These are phyloP conservation scores for Penicillium arizonense DNA, from an alignment of 495 filamentous ascomycete species.

Conservation along the genomic window DNA sequence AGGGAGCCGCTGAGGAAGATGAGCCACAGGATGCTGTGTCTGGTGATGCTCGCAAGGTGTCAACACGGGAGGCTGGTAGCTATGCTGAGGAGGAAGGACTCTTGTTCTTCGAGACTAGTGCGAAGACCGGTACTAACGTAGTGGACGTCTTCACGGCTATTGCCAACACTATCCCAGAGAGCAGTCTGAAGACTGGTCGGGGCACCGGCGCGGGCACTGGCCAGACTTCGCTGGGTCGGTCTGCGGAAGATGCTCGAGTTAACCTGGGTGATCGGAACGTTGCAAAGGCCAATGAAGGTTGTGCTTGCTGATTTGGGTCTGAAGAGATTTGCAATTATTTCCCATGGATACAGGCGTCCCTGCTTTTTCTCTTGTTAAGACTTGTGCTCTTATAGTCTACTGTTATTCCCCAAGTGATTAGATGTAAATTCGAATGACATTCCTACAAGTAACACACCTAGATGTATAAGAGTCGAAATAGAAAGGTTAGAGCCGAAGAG, in stretches of 20 bases:
- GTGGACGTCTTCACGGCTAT: conserved; percentile 97
- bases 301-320: conserved; percentile 67
- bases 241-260: conserved; percentile 43
- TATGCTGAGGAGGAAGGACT: conserved; percentile 95
- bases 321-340: conserved; percentile 12
- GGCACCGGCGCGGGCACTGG: conserved; percentile 61
- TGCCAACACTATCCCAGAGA: conserved; percentile 94
- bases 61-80: conserved; percentile 80
- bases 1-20: conserved; percentile 42
- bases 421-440: conserved; percentile 7
- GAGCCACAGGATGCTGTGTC: conserved; percentile 60
- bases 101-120: conserved; percentile 96
- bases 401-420: conserved; percentile 9
- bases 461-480: conserved; percentile 6
- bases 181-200: conserved; percentile 83
- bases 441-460: not conserved
- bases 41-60: conserved; percentile 83
- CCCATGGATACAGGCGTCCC: conserved; percentile 23
- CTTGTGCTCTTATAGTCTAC: conserved; percentile 11
- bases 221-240: conserved; percentile 40
- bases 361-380: conserved; percentile 10
- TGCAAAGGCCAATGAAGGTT: conserved; percentile 79
- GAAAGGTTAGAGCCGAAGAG: not conserved
- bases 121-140: conserved; percentile 93
- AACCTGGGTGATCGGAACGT: conserved; percentile 42